Percentiles rank a stretch among this genome's conserved stretches.
phyloP scores from a whole-genome alignment of 495 filamentous ascomycete species.

The Aspergillus campestris region DNA sequence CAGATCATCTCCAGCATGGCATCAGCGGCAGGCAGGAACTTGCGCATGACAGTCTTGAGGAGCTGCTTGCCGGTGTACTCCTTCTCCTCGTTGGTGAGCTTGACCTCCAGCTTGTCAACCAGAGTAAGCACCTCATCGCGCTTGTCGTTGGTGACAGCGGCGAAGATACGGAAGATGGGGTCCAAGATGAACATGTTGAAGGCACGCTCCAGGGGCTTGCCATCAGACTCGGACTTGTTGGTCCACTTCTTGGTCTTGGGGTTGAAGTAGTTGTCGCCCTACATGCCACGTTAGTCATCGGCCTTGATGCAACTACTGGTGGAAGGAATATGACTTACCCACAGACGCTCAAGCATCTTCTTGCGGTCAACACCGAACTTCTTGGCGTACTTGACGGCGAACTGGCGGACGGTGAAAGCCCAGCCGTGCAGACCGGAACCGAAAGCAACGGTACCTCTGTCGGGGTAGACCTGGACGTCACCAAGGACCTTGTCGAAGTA shows the following conservation, averaged over 20 bases:
- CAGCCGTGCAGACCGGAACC: slow-evolving; percentile 99
- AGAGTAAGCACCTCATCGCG: slow-evolving; percentile 82
- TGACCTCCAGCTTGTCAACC: slow-evolving; percentile 86
- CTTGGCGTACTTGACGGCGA: slow-evolving; percentile 94
- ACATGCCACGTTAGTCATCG: slow-evolving; percentile 13
- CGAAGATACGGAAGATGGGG: slow-evolving; percentile 99
- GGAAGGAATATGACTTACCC: slow-evolving; percentile 50
- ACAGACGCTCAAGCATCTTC: slow-evolving; percentile 99
- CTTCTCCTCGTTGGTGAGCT: slow-evolving; percentile 76
- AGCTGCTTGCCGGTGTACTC: slow-evolving; percentile 94
- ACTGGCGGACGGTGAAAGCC: slow-evolving; percentile 99
- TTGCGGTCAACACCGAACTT: slow-evolving; percentile 98
- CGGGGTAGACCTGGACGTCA: slow-evolving; percentile 96
- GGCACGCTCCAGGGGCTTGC: slow-evolving; percentile 86
- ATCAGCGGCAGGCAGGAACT: slow-evolving; percentile 96
- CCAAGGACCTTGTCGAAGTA: slow-evolving; percentile 96
- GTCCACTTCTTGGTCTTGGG: slow-evolving; percentile 99
- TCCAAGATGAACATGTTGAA: slow-evolving; percentile 99
- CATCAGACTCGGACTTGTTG: slow-evolving; percentile 69
- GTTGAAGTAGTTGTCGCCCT: slow-evolving; percentile 99
- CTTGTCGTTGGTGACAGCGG: slow-evolving; percentile 94
- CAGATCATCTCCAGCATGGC: slow-evolving; percentile 99
- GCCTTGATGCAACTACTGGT: too few relatives aligned
- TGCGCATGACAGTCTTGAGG: slow-evolving; percentile 95
- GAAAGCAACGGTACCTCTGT: slow-evolving; percentile 95